These are phyloP conservation scores for Galeopsis tetrahit DNA, from an alignment of 257 asterid species.

Conservation along the genomic window DNA sequence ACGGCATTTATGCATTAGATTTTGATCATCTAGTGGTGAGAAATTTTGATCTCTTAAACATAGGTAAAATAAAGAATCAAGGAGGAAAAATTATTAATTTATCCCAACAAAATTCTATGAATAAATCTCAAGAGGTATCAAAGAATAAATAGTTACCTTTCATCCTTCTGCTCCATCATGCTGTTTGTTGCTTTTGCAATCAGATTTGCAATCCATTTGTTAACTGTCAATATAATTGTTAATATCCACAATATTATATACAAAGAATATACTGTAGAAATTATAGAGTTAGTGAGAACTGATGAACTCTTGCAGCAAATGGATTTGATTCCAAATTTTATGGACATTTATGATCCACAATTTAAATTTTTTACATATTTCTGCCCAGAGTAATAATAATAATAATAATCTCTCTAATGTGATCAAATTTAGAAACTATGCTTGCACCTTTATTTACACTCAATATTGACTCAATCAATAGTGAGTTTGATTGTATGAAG, in stretches of 20 bases:
- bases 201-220: constrained; percentile 96
- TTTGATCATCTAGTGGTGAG: background rate
- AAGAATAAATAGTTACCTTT: constrained; percentile 54
- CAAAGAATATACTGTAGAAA: background rate
- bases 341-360: background rate
- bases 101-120: constrained; percentile 13
- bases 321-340: background rate
- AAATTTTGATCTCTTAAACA: background rate
- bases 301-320: background rate
- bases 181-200: constrained; percentile 82
- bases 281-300: background rate
- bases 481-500: background rate
- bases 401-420: background rate
- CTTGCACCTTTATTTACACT: background rate
- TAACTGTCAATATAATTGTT: constrained; percentile 49
- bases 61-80: background rate
- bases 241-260: constrained; percentile 5
- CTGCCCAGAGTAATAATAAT: background rate
- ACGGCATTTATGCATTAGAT: constrained; percentile 18
- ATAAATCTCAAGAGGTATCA: background rate
- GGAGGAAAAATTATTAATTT: background rate
- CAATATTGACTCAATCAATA: background rate
- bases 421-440: background rate
- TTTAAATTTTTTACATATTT: background rate
- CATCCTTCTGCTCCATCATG: constrained; percentile 99